Conservation (phyloP, 768 basidiomycete species). For the Imleria badia region DNA sequence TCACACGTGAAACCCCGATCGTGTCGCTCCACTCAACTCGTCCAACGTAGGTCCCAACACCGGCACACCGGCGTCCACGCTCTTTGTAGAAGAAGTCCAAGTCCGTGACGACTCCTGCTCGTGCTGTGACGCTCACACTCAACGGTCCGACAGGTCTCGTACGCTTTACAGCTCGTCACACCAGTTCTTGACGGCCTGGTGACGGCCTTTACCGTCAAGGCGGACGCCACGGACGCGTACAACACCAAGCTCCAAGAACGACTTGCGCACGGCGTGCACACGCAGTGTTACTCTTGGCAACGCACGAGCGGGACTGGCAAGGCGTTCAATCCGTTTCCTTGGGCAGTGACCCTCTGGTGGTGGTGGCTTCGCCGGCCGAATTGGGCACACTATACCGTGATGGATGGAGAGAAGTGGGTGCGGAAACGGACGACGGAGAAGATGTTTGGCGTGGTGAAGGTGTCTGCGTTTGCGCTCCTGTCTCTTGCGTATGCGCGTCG, state of each 20-base stretch:
- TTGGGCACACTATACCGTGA: constrained; percentile 36
- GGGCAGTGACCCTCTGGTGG: constrained; percentile 34
- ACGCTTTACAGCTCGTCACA: constrained; percentile 29
- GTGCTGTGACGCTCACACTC: not conserved
- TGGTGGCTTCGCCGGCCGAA: constrained; percentile 34
- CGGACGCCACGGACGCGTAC: constrained; percentile 26
- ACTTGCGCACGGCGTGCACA: constrained; percentile 20
- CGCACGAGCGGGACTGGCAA: constrained; percentile 38
- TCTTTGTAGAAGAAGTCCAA: constrained; percentile 30
- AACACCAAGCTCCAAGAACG: constrained; percentile 23
- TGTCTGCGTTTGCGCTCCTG: not conserved
- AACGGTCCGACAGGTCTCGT: constrained; percentile 22
- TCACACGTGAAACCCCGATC: not conserved
- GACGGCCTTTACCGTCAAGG: constrained; percentile 24
- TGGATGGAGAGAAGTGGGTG: constrained; percentile 41
- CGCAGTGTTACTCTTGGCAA: constrained; percentile 43
- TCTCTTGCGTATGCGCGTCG: constrained; percentile 9
- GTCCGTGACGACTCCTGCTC: constrained; percentile 11
- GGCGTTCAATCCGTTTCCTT: constrained; percentile 41
- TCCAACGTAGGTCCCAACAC: constrained; percentile 26
- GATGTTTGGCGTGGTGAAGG: constrained; percentile 1
- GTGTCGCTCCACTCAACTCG: not conserved
- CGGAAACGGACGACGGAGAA: constrained; percentile 5
- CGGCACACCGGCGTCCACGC: constrained; percentile 24
- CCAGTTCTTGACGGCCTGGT: constrained; percentile 27